Conservation (phyloP, 2,329 filamentous ascomycete genomes). For the Exophiala sideris region DNA sequence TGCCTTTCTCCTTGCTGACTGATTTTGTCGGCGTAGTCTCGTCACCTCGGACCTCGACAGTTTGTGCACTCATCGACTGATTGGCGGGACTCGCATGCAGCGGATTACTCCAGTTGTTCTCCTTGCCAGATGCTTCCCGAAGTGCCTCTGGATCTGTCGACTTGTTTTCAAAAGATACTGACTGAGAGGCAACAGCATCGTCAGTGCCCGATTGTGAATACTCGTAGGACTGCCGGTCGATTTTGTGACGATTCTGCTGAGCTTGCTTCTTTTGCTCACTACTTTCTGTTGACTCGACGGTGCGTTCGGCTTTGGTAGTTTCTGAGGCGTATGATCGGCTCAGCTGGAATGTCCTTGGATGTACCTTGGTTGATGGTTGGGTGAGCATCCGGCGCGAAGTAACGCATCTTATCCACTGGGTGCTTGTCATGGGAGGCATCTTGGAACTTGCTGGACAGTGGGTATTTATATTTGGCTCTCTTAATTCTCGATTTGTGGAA, state of each 20-base stretch:
- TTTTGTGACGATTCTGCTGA: constrained; percentile 9
- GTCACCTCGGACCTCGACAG: constrained; percentile 1
- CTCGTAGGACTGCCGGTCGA: constrained; percentile 19
- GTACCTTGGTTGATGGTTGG: background rate
- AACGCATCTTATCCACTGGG: background rate
- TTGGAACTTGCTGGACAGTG: background rate
- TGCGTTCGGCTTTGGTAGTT: background rate
- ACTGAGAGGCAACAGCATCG: constrained; percentile 16
- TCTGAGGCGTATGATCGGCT: background rate
- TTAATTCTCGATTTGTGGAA: no score
- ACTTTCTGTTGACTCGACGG: background rate
- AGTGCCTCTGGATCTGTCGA: constrained; percentile 2
- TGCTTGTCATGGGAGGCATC: background rate
- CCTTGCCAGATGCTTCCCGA: background rate
- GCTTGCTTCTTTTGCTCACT: constrained; percentile 8
- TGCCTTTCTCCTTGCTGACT: background rate
- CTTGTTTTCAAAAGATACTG: background rate
- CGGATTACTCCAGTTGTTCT: constrained; percentile 9
- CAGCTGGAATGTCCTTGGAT: background rate
- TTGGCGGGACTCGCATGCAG: constrained; percentile 17
- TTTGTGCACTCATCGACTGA: constrained; percentile 2
- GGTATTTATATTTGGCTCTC: background rate
- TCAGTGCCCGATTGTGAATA: constrained; percentile 17
- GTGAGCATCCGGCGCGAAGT: background rate
- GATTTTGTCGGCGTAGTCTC: background rate